These are phyloP conservation scores for Exophiala phaeomuriformis DNA, from an alignment of 2,329 filamentous ascomycete genomes.

Conservation along the genomic window DNA sequence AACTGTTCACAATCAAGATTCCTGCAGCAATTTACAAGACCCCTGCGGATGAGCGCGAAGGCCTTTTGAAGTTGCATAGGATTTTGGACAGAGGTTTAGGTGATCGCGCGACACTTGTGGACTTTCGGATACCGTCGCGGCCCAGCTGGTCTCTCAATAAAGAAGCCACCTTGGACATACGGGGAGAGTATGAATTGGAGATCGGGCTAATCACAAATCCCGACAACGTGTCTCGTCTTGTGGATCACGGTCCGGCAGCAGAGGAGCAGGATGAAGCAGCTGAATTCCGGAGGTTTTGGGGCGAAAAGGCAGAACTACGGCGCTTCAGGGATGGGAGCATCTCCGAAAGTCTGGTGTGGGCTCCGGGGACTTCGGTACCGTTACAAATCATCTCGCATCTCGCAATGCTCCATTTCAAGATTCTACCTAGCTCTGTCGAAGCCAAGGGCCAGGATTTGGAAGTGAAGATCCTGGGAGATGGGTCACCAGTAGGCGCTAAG, in stretches of 20 bases:
- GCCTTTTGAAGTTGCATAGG: constrained; percentile 50
- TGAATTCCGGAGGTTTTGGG: constrained; percentile 87
- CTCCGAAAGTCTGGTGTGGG: constrained; percentile 85
- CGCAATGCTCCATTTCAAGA: constrained; percentile 60
- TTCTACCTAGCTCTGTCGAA: constrained; percentile 48
- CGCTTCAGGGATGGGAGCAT: constrained; percentile 95
- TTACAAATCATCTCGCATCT: constrained; percentile 73
- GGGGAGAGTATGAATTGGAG: constrained; percentile 37
- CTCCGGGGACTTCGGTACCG: constrained; percentile 56
- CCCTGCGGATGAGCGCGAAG: constrained; percentile 11
- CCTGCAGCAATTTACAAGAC: constrained; percentile 5
- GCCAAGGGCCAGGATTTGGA: constrained; percentile 47
- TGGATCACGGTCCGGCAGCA: constrained; percentile 81
- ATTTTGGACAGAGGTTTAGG: constrained; percentile 64
- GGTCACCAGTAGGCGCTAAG: constrained; percentile 8
- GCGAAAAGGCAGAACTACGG: constrained; percentile 81
- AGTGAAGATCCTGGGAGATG: constrained; percentile 7
- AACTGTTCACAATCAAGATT: constrained; percentile 37
- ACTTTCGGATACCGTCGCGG: constrained; percentile 41
- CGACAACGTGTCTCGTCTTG: constrained; percentile 62
- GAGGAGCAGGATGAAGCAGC: constrained; percentile 78
- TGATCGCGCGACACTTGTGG: constrained; percentile 64
- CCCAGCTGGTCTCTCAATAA: constrained; percentile 42
- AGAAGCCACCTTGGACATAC: constrained; percentile 31
- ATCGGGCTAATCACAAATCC: constrained; percentile 68